phyloP scores from a whole-genome alignment of 495 filamentous ascomycete species.

The Rostrohypoxylon terebratum region DNA sequence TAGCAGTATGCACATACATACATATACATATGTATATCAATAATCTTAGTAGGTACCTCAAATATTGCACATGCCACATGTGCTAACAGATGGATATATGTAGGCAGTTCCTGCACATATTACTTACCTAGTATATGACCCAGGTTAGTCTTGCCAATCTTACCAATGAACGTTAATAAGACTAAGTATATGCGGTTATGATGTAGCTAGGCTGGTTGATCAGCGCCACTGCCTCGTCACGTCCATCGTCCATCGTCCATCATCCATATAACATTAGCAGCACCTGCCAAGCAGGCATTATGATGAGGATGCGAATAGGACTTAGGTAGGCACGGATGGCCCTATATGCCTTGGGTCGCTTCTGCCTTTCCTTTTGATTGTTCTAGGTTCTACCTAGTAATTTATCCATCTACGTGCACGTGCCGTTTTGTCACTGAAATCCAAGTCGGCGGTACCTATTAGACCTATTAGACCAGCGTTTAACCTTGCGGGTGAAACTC shows the following conservation, averaged over 20 bases:
- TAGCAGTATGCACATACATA: not conserved
- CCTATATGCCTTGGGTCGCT: not conserved
- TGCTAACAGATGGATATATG: not conserved
- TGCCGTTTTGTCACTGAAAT: not conserved
- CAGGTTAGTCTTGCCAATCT: not conserved
- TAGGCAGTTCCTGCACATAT: conserved; percentile 6
- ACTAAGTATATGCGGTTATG: conserved; percentile 9
- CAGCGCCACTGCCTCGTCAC: conserved; percentile 22
- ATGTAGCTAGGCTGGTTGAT: conserved; percentile 15
- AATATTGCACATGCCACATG: too few species aligned
- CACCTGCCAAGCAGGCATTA: not conserved
- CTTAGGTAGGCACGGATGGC: conserved; percentile 1
- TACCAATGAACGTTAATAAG: not conserved
- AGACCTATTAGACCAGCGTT: conserved; percentile 16
- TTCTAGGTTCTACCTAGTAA: conserved; percentile 10
- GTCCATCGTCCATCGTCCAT: too few species aligned
- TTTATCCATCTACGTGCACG: conserved; percentile 2
- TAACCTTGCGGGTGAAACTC: not conserved
- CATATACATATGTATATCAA: not conserved
- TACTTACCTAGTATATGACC: not conserved
- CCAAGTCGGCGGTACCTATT: conserved; percentile 1
- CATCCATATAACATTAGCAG: not conserved
- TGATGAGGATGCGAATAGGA: not conserved
- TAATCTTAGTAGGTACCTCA: too few species aligned
- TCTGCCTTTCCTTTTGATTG: conserved; percentile 1